These are phyloP conservation scores for Dictyostelium brefeldianum DNA, from an alignment of 78 protist genomes.

Conservation along the genomic window DNA sequence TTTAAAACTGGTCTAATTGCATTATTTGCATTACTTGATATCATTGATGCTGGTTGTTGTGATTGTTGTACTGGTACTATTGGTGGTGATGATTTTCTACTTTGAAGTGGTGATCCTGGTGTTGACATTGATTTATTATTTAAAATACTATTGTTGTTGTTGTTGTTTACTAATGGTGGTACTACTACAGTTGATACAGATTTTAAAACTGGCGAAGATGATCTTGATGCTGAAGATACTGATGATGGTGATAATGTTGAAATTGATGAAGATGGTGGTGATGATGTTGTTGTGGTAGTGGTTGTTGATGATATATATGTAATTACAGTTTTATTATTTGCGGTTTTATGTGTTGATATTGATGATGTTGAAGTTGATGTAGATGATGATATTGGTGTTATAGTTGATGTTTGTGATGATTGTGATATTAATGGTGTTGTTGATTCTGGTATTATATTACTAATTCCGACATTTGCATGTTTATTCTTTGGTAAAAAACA, in stretches of 20 bases:
- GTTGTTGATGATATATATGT: constrained; percentile 30
- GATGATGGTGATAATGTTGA: not conserved
- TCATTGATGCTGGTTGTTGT: not conserved
- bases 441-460: not conserved
- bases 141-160: not conserved
- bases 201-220: not conserved
- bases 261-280: constrained; percentile 2
- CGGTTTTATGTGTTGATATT: not conserved
- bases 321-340: constrained; percentile 14
- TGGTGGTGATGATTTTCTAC: not conserved
- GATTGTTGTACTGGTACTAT: not conserved
- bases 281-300: constrained; percentile 33
- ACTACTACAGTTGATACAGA: not conserved
- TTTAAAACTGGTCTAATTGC: constrained; percentile 4
- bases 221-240: not conserved
- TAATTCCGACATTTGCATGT: constrained; percentile 17
- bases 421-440: not conserved
- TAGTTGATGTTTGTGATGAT: constrained; percentile 25
- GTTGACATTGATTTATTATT: constrained; percentile 11
- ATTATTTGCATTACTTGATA: not conserved
- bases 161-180: not conserved
- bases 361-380: constrained; percentile 10
- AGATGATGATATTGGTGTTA: constrained; percentile 6
- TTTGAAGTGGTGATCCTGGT: not conserved
- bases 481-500: constrained; percentile 45